phyloP scores from a whole-genome alignment of 768 basidiomycete genomes.

The Scleroderma citrinum region DNA sequence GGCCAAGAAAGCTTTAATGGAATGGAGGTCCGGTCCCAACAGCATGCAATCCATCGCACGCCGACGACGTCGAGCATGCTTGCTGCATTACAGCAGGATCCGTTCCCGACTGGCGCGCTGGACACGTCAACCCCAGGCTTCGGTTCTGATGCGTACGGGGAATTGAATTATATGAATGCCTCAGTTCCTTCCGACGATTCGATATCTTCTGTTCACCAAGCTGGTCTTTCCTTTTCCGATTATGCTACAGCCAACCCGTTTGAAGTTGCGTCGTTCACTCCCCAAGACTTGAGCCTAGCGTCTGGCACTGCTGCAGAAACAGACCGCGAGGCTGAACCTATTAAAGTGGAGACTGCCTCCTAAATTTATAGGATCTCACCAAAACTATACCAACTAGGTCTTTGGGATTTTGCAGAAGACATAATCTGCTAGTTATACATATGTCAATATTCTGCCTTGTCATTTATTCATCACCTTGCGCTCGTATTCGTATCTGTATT shows the following conservation, averaged over 20 bases:
- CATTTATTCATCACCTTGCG: conserved; percentile 35
- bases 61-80: conserved; percentile 90
- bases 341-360: conserved; percentile 57
- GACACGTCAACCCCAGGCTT: conserved; percentile 60
- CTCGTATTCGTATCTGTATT: conserved; percentile 34
- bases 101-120: conserved; percentile 59
- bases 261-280: conserved; percentile 62
- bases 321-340: conserved; percentile 56
- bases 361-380: conserved; percentile 15
- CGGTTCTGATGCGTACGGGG: conserved; percentile 61
- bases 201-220: conserved; percentile 51
- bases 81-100: conserved; percentile 75
- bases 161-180: conserved; percentile 74
- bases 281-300: conserved; percentile 60
- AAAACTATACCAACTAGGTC: conserved; percentile 16
- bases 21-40: conserved; percentile 56
- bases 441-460: conserved; percentile 26
- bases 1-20: conserved; percentile 74
- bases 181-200: conserved; percentile 59
- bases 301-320: conserved; percentile 50
- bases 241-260: conserved; percentile 60
- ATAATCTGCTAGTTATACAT: conserved; percentile 26
- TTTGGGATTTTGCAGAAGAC: conserved; percentile 25
- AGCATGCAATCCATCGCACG: conserved; percentile 65
- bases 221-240: conserved; percentile 67